Conservation (phyloP, 805 yeast genomes). For the Wickerhamomyces strasburgensis region DNA sequence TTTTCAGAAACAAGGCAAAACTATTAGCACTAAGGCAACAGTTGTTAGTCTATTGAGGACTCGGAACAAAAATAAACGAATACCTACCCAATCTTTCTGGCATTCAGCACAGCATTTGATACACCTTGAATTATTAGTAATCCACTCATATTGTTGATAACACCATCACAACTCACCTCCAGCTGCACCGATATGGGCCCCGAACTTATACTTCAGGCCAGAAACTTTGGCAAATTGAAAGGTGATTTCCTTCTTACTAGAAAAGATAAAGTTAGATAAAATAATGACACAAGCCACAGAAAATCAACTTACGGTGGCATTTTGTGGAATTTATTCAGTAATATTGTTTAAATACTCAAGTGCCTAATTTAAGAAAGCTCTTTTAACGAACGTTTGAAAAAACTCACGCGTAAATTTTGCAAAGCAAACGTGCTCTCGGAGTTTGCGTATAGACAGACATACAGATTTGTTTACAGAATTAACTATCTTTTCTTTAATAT, state of each 20-base stretch:
- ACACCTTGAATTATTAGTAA: slow-evolving; percentile 31
- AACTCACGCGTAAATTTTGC: no score
- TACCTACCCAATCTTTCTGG: slow-evolving; percentile 43
- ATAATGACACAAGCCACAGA: no score
- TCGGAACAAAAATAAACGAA: neutral
- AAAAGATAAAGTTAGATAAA: no score
- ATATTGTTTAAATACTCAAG: no score
- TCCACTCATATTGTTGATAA: neutral
- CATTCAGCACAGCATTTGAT: slow-evolving; percentile 60
- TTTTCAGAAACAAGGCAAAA: slow-evolving; percentile 86
- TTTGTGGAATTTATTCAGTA: neutral
- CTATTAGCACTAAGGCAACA: slow-evolving; percentile 54
- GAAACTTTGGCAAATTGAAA: slow-evolving; percentile 38
- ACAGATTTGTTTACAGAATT: no score
- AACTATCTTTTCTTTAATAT: no score
- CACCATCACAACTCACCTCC: slow-evolving; percentile 53
- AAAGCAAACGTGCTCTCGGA: no score
- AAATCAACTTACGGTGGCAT: slow-evolving; percentile 21
- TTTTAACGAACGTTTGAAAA: no score
- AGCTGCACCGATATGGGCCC: slow-evolving; percentile 83
- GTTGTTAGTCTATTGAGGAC: neutral
- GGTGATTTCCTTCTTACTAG: slow-evolving; percentile 17
- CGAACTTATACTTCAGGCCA: slow-evolving; percentile 54
- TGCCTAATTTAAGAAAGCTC: no score
- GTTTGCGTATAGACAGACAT: no score